Base-by-base conservation (phyloP, 352 stramenopile species). In the Phytopythium vexans region DNA sequence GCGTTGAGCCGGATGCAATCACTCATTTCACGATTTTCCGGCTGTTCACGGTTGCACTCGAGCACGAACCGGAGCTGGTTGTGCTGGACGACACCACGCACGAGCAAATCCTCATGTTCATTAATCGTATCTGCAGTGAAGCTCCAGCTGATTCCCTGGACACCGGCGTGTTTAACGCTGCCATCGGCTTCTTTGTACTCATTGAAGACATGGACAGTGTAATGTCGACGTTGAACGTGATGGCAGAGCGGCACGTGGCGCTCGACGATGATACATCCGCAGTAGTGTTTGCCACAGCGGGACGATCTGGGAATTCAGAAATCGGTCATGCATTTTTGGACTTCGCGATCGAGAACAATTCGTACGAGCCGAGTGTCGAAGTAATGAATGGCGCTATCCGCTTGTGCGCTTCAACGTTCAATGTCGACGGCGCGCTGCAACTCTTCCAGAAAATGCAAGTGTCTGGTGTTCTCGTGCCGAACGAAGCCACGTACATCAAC, bases 241-340 rank as follows among this genome's bases (percentile, higher is more conserved):
- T 92, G 77, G 62, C 68, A n/a, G 58, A 51, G 12, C 62, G 75
- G 8, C 63, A 58, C 0, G 64, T 88, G 48, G 9, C 62, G 21
- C 66, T 69, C 3, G 74, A 82, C 33, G 55, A 82, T 14, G 59
- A 70, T 15, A 86, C 75, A 16, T 55, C 89, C n/a, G 62, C 68
- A 3, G 56, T 90, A 3, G 54, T 92, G 37, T 90, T 92, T 46
- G 68, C 66, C 12, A 74, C 68, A 6, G 88, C 75, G 39, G 72
- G 66, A 21, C 67, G 52, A 7, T 52, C 69, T 0, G 64, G 81
- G 12, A 56, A 88, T 21, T 64, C 68, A 44, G 67, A 81, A 8
- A 58, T 86, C 1, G 82, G 82, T 5, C 48, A 86, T 37, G 68
- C 70, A 2, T 88, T 92, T 35, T 49, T 92, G 46, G 66, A 90